Evolutionary conservation across 1,284 basidiomycete genomes (phyloP).

Genomic region (Cutaneotrichosporon cutaneum): DNA sequence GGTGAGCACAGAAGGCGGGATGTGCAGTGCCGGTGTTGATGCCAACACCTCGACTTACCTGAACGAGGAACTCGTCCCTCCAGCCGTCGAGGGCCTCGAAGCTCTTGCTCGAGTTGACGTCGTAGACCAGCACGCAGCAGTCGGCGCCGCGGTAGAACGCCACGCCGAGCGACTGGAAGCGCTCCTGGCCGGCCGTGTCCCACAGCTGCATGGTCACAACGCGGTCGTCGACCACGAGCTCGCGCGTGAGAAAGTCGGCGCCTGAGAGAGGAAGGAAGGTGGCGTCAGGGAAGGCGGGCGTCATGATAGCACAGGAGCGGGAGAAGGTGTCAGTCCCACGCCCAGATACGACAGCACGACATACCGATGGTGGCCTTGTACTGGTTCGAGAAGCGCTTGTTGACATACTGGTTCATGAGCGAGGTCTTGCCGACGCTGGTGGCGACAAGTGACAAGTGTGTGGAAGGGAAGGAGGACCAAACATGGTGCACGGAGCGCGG

Average conservation of each 20-base stretch:
- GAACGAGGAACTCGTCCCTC: constrained; percentile 96
- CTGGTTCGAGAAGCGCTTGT: constrained; percentile 99
- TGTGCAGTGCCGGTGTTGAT: not conserved
- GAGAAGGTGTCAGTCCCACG: constrained; percentile 4
- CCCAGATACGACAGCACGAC: constrained; percentile 16
- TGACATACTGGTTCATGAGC: constrained; percentile 99
- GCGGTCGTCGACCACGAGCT: constrained; percentile 97
- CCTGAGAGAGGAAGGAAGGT: constrained; percentile 41
- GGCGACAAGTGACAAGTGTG: constrained; percentile 1
- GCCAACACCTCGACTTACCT: constrained; percentile 41
- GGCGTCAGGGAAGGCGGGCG: not conserved
- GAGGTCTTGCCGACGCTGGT: constrained; percentile 97
- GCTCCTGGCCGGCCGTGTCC: constrained; percentile 99
- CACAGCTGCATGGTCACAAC: constrained; percentile 99
- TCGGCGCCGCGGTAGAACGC: constrained; percentile 99
- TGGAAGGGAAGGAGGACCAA: not conserved
- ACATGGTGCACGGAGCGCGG: not conserved
- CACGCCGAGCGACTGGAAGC: constrained; percentile 97
- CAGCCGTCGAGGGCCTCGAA: constrained; percentile 96
- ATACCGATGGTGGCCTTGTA: constrained; percentile 96
- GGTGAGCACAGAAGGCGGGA: constrained; percentile 1
- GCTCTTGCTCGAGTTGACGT: constrained; percentile 97
- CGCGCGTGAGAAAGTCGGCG: constrained; percentile 81
- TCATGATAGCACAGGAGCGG: not conserved
- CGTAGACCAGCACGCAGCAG: constrained; percentile 98